Evolutionary conservation across 2,329 filamentous ascomycete species (phyloP).

Genomic region (Fusarium pseudoanthophilum): DNA sequence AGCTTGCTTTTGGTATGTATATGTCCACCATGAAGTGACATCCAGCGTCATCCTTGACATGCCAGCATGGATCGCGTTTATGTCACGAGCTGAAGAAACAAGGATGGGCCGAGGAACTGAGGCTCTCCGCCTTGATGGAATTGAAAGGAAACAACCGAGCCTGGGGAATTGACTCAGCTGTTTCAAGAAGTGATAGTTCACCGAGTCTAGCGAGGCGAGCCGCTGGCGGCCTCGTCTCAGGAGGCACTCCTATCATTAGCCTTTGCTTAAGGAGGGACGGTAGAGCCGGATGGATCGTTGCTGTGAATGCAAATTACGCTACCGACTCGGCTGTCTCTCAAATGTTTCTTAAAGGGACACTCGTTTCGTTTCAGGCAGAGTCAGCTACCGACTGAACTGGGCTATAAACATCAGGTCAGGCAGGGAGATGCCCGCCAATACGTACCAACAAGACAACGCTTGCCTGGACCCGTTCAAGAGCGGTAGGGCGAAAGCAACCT

Average conservation of each 20-base stretch:
- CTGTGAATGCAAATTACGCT: constrained; percentile 1
- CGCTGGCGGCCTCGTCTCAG: constrained; percentile 36
- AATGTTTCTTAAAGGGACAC: constrained; percentile 27
- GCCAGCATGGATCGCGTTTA: not conserved
- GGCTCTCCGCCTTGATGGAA: not conserved
- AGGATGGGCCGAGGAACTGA: not conserved
- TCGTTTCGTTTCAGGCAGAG: constrained; percentile 41
- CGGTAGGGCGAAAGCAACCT: constrained; percentile 23
- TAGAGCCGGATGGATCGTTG: constrained; percentile 10
- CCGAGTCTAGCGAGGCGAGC: constrained; percentile 30
- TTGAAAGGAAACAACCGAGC: not conserved
- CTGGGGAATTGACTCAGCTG: not conserved
- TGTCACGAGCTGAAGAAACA: not conserved
- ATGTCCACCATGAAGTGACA: not conserved
- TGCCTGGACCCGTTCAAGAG: constrained; percentile 12
- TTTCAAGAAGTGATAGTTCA: constrained; percentile 1
- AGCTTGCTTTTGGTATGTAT: not conserved
- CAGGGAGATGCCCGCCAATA: constrained; percentile 10
- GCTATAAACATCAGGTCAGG: constrained; percentile 17
- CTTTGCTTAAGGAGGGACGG: not conserved
- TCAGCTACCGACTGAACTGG: constrained; percentile 27
- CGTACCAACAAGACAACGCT: constrained; percentile 1
- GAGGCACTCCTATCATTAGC: constrained; percentile 16
- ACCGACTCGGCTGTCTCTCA: constrained; percentile 14
- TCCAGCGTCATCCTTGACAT: not conserved